These are phyloP conservation scores for Akanthomyces lecanii DNA, from an alignment of 2,329 filamentous ascomycete species.

Conservation along the genomic window DNA sequence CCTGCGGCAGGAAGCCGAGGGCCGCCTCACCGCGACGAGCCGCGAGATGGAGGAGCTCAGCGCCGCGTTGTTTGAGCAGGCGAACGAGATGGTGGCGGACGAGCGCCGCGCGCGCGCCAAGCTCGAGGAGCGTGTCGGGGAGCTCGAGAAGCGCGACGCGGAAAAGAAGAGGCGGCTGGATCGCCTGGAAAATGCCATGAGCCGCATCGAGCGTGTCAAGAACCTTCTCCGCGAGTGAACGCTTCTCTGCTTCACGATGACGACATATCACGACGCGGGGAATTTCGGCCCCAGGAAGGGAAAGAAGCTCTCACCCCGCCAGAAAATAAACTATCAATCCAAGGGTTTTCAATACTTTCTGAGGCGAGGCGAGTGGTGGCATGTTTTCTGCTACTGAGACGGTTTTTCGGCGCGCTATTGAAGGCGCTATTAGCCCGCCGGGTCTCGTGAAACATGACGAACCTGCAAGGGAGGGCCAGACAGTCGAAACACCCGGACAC, in stretches of 20 bases:
- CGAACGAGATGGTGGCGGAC: constrained; percentile 80
- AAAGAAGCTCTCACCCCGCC: no score
- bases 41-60: constrained; percentile 75
- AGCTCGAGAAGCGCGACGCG: constrained; percentile 64
- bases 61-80: constrained; percentile 71
- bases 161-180: constrained; percentile 69
- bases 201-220: constrained; percentile 66
- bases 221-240: constrained; percentile 42
- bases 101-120: constrained; percentile 67
- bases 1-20: constrained; percentile 65
- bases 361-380: background rate
- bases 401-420: background rate
- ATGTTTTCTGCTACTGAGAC: background rate
- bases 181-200: constrained; percentile 65
- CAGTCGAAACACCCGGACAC: background rate
- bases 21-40: constrained; percentile 60
- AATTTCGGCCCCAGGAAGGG: no score
- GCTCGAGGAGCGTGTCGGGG: constrained; percentile 65
- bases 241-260: background rate
- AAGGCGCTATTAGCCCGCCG: background rate
- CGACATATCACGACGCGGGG: background rate
- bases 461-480: background rate
- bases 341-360: background rate
- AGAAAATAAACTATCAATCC: background rate
- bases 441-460: constrained; percentile 9